Evolutionary conservation across 139 green algal species (phyloP), one percentile per base, ranked within the genome.

Genomic region (Chlamydomonas sphaeroides): DNA sequence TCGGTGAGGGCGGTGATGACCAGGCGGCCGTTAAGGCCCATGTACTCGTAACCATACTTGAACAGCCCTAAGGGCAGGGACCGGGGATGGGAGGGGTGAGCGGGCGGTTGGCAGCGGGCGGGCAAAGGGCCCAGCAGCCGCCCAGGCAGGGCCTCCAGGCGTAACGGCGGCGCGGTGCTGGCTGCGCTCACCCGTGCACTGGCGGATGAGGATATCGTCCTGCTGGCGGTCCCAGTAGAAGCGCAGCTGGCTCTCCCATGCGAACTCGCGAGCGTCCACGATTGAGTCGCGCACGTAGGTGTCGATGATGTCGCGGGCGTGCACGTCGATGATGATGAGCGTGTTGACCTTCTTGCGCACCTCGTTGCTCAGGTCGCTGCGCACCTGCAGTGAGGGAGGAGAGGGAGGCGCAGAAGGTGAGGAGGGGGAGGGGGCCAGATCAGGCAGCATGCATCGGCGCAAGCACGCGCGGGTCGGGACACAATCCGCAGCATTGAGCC

Each of bases 291-390:
- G 87, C 41, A 96, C 90, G 78, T 96, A 96, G n/a, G 85, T 89
- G 72, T 95, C 93, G 66, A 96, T 94, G 86, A 96, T 96, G 90
- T 97, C 94, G 30, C 93, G 85, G n/a, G 90, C 92, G 75, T 97
- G 94, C 56, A 97, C 93, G 78, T 97, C 93, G 48, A 95, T 93
- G 88, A 96, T 97, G 88, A 97, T 96, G 57, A 96, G 88, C 53
- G 88, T 88, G 88, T 97, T 97, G 53, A 97, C 90, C 84, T 97
- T 98, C 79, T 94, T 95, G 42, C 95, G 89, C 28, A 90, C 83
- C 65, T 95, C 88, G 38, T 85, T 79, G 39, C 28, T 88, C 35
- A 98, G 87, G 59, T 96, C 90, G n/a, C 67, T 84, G 48, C 95
- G 87, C 15, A 89, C 85, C 85, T 89, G 71, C 20, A 32, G 51